A percentile compares a stretch with the other conserved stretches of the same genome.
These are phyloP conservation scores for Echinochloa phyllopogon DNA, from an alignment of 176 grass and related monocot genomes.

Conservation along the genomic window DNA sequence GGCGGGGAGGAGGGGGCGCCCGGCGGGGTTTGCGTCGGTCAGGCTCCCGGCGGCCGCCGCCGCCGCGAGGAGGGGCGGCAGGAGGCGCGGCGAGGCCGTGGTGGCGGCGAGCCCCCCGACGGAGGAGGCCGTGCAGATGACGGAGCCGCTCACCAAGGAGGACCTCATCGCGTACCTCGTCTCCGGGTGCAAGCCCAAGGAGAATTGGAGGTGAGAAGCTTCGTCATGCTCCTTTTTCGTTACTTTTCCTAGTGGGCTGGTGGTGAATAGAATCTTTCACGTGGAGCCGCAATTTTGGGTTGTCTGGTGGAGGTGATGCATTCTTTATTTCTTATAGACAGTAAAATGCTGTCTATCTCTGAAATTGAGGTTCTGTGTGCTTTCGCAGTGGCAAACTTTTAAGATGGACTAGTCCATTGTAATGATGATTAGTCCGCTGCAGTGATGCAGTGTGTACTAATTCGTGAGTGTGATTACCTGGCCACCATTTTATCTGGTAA, in stretches of 20 bases:
- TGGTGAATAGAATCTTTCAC: neutral
- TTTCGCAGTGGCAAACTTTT: neutral
- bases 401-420: neutral
- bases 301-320: neutral
- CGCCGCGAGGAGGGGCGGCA: neutral
- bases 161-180: conserved; percentile 85
- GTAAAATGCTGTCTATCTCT: neutral
- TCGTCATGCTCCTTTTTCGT: neutral
- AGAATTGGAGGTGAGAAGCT: conserved; percentile 75
- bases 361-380: neutral
- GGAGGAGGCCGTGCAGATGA: conserved; percentile 70
- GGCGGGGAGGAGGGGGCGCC: neutral
- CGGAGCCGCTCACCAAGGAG: conserved; percentile 88
- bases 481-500: neutral
- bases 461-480: neutral
- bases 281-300: neutral
- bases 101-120: conserved; percentile 86
- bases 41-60: neutral
- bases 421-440: neutral
- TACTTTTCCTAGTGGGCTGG: neutral
- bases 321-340: neutral
- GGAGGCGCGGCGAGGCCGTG: conserved; percentile 45
- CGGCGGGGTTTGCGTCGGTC: neutral
- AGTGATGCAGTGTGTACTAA: neutral
- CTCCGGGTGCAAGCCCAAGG: conserved; percentile 90